A percentile compares a stretch with the other conserved stretches of the same genome.
Evolutionary conservation across 2,329 filamentous ascomycete genomes (phyloP).

Genomic region (Coccinonectria pachysandricola): DNA sequence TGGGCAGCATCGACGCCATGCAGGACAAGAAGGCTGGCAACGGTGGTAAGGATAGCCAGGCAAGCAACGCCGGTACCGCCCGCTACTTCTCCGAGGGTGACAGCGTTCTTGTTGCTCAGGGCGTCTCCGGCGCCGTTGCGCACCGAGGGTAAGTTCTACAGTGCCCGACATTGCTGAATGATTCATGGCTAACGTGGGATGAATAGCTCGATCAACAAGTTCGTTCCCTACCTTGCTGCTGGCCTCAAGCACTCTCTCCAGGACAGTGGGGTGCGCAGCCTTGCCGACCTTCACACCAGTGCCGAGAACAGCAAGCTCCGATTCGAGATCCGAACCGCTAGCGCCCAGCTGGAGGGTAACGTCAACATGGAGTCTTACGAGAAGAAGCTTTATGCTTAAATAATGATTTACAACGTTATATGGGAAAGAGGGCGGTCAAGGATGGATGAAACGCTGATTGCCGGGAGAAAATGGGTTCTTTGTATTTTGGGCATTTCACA

Average conservation of each 20-base stretch:
- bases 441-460: conserved; percentile 9
- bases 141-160: conserved; percentile 50
- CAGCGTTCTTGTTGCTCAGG: conserved; percentile 88
- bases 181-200: too few species aligned
- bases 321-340: conserved; percentile 90
- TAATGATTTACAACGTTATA: conserved; percentile 33
- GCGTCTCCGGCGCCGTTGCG: conserved; percentile 78
- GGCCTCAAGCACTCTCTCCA: conserved; percentile 97
- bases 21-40: conserved; percentile 92
- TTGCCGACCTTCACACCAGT: conserved; percentile 64
- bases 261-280: conserved; percentile 79
- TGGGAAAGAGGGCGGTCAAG: conserved; percentile 5
- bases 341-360: conserved; percentile 91
- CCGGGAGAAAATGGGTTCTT: conserved; percentile 8
- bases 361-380: conserved; percentile 98
- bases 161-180: neutral
- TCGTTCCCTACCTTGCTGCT: conserved; percentile 88
- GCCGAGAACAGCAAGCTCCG: conserved; percentile 68
- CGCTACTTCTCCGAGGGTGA: conserved; percentile 98
- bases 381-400: conserved; percentile 96
- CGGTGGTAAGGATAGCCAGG: conserved; percentile 60
- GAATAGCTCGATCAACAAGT: conserved; percentile 75
- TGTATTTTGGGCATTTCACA: conserved; percentile 12
- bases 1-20: conserved; percentile 99
- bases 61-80: conserved; percentile 88